Base-by-base conservation (phyloP, 805 yeast genomes). In the Priceomyces fermenticarens region DNA sequence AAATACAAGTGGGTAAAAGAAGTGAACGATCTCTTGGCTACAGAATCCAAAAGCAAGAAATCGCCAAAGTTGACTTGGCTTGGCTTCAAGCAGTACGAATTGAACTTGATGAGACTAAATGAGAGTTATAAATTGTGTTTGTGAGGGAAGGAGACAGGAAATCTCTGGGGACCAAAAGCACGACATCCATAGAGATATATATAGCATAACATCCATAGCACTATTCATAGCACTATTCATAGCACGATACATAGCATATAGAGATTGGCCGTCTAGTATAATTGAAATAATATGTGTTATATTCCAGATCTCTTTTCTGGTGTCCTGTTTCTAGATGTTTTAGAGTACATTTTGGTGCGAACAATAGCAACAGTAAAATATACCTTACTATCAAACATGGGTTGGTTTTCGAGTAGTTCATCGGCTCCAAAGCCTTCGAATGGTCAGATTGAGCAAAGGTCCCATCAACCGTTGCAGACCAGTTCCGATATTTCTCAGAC, bases 51-150 rank as follows among this genome's bases (percentile, higher is more conserved):
- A 9, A 35, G 9, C 30, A 35, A 25, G 12, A 23, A 17, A 10
- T 32, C 35, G 3, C 34, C 32, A 16, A 30, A 14, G 6, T 32
- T 46, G 44, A 34, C 41, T 10, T 35, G 30, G 17, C 42, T 55
- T 11, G 65, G 65, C 4, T 61, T 50, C 38, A 38, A 41, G 27
- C 57, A 60, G 20, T 57, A 55, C 33, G 59, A 60, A 34, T 35
- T 42, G n/a, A 53, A 49, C 6, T 12, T 60, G 11, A 58, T 62
- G 63, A 42, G 57, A 28, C 45, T 65, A 23, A 62, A 63, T 42
- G 67, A 65, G 44, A 35, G 38, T 34, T 52, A 50, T 30, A 41
- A 49, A 15, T 32, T 61, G 30, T 63, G 67, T 40, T 48, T 64
- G n/a, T n/a, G n/a, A n/a, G n/a, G n/a, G n/a, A n/a, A n/a, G n/a